Conservation (phyloP, 495 filamentous ascomycete genomes). For the Parathielavia appendiculata region DNA sequence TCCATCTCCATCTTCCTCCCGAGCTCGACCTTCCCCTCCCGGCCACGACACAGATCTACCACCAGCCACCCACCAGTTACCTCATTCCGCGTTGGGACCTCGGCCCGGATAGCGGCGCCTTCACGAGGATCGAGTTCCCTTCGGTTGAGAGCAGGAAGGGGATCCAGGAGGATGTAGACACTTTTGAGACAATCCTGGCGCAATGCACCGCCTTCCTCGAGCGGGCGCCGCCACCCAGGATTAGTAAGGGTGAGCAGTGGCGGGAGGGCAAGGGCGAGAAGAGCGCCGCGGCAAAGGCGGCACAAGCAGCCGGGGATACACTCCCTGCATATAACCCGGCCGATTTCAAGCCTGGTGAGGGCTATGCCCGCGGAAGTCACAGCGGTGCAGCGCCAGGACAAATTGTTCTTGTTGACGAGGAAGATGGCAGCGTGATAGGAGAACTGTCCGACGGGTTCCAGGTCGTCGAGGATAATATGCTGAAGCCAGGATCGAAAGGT, state of each 20-base stretch:
- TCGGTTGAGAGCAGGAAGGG: constrained; percentile 60
- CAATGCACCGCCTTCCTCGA: constrained; percentile 94
- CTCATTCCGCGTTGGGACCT: constrained; percentile 91
- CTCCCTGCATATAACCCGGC: constrained; percentile 71
- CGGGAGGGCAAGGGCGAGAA: constrained; percentile 32
- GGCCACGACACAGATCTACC: constrained; percentile 91
- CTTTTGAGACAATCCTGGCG: constrained; percentile 91
- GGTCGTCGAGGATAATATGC: constrained; percentile 64
- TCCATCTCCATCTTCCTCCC: constrained; percentile 88
- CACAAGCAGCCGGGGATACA: constrained; percentile 36
- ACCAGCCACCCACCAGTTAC: constrained; percentile 83
- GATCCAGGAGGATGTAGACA: constrained; percentile 88
- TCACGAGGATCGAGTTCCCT: constrained; percentile 87
- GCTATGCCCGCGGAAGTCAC: constrained; percentile 55
- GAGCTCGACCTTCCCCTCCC: constrained; percentile 87
- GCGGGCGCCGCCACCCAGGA: constrained; percentile 57
- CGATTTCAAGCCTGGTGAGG: constrained; percentile 73
- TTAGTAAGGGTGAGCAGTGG: neutral
- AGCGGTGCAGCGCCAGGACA: constrained; percentile 54
- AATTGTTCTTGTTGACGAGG: constrained; percentile 93
- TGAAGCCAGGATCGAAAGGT: constrained; percentile 87
- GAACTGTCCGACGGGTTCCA: constrained; percentile 80
- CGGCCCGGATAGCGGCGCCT: constrained; percentile 78
- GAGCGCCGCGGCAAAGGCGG: constrained; percentile 29
- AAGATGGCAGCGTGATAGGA: constrained; percentile 90